Evolutionary conservation across 805 yeast genomes (phyloP).

Genomic region (Pichia scutulata): DNA sequence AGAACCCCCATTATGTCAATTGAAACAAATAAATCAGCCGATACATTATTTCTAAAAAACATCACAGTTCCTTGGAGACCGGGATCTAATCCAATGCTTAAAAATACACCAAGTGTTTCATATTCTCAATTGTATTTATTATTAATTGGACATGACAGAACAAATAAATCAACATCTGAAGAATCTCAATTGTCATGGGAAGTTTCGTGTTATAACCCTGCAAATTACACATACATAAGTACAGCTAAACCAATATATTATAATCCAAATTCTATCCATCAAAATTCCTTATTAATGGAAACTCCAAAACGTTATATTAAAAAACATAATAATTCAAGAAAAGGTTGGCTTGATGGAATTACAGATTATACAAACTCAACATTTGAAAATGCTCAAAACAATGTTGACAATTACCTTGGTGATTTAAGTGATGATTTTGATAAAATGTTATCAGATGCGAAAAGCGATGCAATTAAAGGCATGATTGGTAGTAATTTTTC

Average conservation of each 20-base stretch:
- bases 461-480: conserved; percentile 25
- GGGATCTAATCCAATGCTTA: conserved; percentile 74
- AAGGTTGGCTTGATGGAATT: conserved; percentile 12
- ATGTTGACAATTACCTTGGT: conserved; percentile 21
- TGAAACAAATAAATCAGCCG: conserved; percentile 30
- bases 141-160: conserved; percentile 70
- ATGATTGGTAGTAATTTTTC: conserved; percentile 15
- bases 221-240: conserved; percentile 24
- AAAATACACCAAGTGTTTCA: conserved; percentile 60
- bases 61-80: conserved; percentile 75
- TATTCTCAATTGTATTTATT: conserved; percentile 54
- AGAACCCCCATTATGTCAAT: conserved; percentile 27
- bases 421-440: conserved; percentile 28
- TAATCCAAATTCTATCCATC: conserved; percentile 27
- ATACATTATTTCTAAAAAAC: conserved; percentile 61
- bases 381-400: conserved; percentile 20
- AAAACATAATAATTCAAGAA: background rate
- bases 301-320: conserved; percentile 12
- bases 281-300: conserved; percentile 19
- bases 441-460: conserved; percentile 23
- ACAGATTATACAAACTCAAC: conserved; percentile 16
- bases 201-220: conserved; percentile 32
- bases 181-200: conserved; percentile 55
- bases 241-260: conserved; percentile 24
- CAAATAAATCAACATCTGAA: conserved; percentile 30